Percentiles rank a stretch among this genome's conserved stretches.
phyloP scores from a whole-genome alignment of 1,284 basidiomycete genomes.

The Pascua sp. region DNA sequence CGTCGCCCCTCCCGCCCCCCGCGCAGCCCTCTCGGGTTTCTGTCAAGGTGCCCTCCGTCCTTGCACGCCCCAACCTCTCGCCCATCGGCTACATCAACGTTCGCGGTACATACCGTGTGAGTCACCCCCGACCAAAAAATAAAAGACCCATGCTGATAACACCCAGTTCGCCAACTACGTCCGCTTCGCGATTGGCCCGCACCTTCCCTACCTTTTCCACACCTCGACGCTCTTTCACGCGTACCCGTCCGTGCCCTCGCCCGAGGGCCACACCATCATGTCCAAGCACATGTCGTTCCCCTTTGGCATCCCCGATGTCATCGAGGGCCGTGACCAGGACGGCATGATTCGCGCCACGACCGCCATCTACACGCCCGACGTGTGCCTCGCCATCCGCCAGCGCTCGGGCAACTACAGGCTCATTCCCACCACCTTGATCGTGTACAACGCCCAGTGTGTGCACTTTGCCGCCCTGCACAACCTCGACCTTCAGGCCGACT shows the following conservation, averaged over 20 bases:
- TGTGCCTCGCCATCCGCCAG: slow-evolving; percentile 23
- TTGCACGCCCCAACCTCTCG: slow-evolving; percentile 2
- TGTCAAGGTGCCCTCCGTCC: too few species aligned
- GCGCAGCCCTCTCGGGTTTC: too few species aligned
- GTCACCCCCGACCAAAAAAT: too few species aligned
- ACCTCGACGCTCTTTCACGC: slow-evolving; percentile 20
- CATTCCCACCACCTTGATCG: slow-evolving; percentile 26
- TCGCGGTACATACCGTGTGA: slow-evolving; percentile 9
- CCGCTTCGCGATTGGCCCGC: slow-evolving; percentile 13
- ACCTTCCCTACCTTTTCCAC: slow-evolving; percentile 19
- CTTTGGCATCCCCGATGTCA: slow-evolving; percentile 23
- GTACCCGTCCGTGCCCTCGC: slow-evolving; percentile 10
- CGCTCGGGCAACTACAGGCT: slow-evolving; percentile 15
- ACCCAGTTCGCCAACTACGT: slow-evolving; percentile 30
- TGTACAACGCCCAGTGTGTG: slow-evolving; percentile 30
- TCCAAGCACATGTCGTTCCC: slow-evolving; percentile 16
- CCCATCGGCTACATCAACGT: slow-evolving; percentile 5
- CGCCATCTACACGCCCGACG: slow-evolving; percentile 25
- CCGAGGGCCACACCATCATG: slow-evolving; percentile 1
- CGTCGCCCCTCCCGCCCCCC: too few species aligned
- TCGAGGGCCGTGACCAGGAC: slow-evolving; percentile 12
- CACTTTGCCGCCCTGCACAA: slow-evolving; percentile 18
- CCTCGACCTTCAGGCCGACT: neutral
- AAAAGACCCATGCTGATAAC: slow-evolving; percentile 4
- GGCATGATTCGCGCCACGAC: slow-evolving; percentile 9